These are phyloP conservation scores for Collybia nuda DNA, from an alignment of 768 basidiomycete species.

Conservation along the genomic window DNA sequence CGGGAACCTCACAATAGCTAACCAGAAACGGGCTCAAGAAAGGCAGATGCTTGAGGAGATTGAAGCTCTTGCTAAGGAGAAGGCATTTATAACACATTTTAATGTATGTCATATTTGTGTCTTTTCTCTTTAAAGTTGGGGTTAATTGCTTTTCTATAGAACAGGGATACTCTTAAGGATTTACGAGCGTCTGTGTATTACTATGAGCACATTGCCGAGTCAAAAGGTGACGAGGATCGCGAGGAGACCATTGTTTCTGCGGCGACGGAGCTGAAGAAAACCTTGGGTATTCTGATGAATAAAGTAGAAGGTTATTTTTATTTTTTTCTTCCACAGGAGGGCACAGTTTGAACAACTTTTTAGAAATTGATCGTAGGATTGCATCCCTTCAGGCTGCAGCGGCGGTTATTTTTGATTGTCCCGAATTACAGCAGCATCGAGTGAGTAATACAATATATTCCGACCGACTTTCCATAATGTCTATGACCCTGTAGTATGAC, in stretches of 20 bases:
- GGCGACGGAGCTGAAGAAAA: constrained; percentile 49
- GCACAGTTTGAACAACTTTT: neutral
- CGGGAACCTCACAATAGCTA: constrained; percentile 48
- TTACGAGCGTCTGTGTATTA: constrained; percentile 65
- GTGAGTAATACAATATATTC: constrained; percentile 30
- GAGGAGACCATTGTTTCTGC: constrained; percentile 39
- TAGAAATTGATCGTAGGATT: constrained; percentile 56
- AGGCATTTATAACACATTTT: constrained; percentile 45
- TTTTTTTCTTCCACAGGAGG: neutral
- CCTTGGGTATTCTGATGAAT: constrained; percentile 50
- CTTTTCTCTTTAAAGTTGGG: neutral
- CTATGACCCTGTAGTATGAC: constrained; percentile 57
- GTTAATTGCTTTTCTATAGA: constrained; percentile 36
- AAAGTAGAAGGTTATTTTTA: constrained; percentile 51
- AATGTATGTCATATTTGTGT: constrained; percentile 45
- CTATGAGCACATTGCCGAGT: constrained; percentile 64
- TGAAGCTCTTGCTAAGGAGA: constrained; percentile 41
- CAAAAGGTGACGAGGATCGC: constrained; percentile 47
- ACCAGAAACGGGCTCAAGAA: constrained; percentile 34
- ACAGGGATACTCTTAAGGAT: constrained; percentile 61
- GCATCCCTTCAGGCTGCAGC: constrained; percentile 42
- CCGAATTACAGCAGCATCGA: constrained; percentile 62
- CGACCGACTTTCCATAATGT: no score
- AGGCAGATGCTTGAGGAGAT: constrained; percentile 47
- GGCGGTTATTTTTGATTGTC: constrained; percentile 52